A percentile compares a stretch with the other conserved stretches of the same genome.
Evolutionary conservation across 2,329 filamentous ascomycete species (phyloP).

Genomic region (Clonostachys byssicola): DNA sequence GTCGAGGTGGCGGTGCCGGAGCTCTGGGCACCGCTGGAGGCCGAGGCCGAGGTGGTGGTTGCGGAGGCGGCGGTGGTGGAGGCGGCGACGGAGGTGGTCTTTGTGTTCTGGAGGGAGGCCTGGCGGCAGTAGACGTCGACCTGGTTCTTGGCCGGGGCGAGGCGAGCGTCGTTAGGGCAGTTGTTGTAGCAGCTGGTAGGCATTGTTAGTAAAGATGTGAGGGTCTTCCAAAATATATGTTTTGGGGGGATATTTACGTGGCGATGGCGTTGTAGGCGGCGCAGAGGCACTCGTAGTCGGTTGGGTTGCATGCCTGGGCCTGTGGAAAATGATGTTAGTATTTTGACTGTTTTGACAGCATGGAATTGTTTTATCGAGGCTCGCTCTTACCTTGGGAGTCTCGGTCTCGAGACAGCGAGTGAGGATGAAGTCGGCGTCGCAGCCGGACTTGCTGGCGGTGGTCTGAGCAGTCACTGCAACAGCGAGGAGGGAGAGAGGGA

Average conservation of each 20-base stretch:
- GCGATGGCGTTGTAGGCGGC: conserved; percentile 34
- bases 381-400: conserved; percentile 22
- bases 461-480: conserved; percentile 24
- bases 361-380: not conserved
- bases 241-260: conserved; percentile 30
- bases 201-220: not conserved
- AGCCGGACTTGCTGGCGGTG: conserved; percentile 18
- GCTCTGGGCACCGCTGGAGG: conserved; percentile 7
- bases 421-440: conserved; percentile 42
- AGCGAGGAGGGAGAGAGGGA: conserved; percentile 32
- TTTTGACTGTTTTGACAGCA: too few species aligned
- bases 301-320: conserved; percentile 26
- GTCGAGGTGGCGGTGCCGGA: conserved; percentile 15
- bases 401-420: conserved; percentile 35
- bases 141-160: conserved; percentile 24
- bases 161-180: conserved; percentile 44
- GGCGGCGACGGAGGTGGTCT: conserved; percentile 18
- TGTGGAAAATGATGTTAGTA: conserved; percentile 3
- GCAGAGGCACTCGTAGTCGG: conserved; percentile 44
- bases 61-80: conserved; percentile 12
- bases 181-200: conserved; percentile 47
- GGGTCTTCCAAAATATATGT: too few species aligned
- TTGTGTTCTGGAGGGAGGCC: conserved; percentile 36
- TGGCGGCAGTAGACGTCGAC: conserved; percentile 39
- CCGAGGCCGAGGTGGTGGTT: conserved; percentile 2